Evolutionary conservation across 306 rosid genomes (phyloP).

Genomic region (Echinosophora koreensis): DNA sequence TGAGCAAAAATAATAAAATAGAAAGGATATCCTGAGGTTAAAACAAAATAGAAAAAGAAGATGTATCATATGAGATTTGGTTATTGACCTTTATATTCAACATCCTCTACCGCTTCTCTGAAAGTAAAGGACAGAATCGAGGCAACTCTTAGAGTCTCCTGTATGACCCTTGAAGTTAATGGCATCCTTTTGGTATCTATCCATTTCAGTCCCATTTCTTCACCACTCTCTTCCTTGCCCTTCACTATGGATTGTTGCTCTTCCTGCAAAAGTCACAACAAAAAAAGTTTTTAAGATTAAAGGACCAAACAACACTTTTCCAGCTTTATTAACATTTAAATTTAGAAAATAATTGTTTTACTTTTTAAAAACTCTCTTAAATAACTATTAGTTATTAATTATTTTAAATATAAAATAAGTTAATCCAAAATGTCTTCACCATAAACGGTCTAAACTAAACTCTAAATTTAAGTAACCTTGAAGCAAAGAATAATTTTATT

Average conservation of each 20-base stretch:
- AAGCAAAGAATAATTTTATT: too few species aligned
- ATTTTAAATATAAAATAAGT: too few species aligned
- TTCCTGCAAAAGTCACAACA: conserved; percentile 54
- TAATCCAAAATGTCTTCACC: too few species aligned
- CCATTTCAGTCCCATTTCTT: conserved; percentile 66
- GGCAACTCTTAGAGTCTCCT: conserved; percentile 91
- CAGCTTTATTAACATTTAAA: too few species aligned
- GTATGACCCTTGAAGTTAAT: conserved; percentile 76
- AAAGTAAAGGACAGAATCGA: conserved; percentile 89
- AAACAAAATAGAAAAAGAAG: background rate
- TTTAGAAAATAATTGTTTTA: too few species aligned
- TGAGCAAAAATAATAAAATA: background rate
- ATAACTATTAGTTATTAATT: too few species aligned
- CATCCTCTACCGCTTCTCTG: conserved; percentile 92
- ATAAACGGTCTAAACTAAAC: too few species aligned
- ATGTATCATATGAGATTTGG: conserved; percentile 27
- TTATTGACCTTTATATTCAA: conserved; percentile 76
- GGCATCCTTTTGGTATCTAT: conserved; percentile 82
- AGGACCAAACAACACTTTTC: conserved; percentile 6
- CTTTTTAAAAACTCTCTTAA: too few species aligned
- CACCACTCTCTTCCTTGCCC: conserved; percentile 54
- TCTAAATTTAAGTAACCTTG: too few species aligned
- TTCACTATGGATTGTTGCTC: conserved; percentile 70
- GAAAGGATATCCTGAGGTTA: background rate
- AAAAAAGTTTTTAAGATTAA: background rate